Conservation (phyloP, 208 protist species). For the Trypanosomatidae sp. region DNA sequence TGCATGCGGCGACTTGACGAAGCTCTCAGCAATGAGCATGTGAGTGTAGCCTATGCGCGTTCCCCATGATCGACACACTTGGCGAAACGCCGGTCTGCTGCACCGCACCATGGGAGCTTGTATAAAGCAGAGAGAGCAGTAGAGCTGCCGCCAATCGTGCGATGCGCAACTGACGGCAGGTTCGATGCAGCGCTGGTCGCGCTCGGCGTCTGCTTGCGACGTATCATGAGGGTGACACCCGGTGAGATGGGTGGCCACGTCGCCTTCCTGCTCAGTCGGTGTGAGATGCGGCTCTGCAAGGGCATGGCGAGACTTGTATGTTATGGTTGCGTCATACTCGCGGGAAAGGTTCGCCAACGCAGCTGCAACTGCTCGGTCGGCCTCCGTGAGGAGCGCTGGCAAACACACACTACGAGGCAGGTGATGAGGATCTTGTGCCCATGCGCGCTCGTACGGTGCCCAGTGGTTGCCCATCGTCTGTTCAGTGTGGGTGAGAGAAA, state of each 20-base stretch:
- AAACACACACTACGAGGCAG: constrained; percentile 4
- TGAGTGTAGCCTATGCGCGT: constrained; percentile 88
- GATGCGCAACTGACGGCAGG: not conserved
- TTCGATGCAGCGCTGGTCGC: not conserved
- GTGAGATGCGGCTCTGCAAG: not conserved
- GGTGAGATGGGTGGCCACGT: not conserved
- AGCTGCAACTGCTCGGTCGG: constrained; percentile 19
- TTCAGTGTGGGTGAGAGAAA: not conserved
- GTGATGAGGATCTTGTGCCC: constrained; percentile 5
- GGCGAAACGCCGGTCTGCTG: constrained; percentile 83
- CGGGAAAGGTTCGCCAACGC: constrained; percentile 8
- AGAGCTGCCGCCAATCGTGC: constrained; percentile 28
- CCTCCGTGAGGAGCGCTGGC: constrained; percentile 12
- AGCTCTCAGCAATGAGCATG: constrained; percentile 91
- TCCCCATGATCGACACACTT: constrained; percentile 73
- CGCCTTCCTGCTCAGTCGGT: not conserved
- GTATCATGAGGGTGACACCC: not conserved
- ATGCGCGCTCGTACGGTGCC: constrained; percentile 20
- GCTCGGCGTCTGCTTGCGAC: not conserved
- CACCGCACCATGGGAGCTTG: constrained; percentile 95
- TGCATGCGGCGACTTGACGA: constrained; percentile 57
- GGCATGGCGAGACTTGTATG: not conserved
- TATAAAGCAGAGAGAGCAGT: constrained; percentile 51
- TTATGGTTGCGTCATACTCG: constrained; percentile 11
- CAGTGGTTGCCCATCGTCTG: constrained; percentile 10